A percentile compares a stretch with the other conserved stretches of the same genome.
Evolutionary conservation across 2,329 filamentous ascomycete species (phyloP).

Genomic region (Kalaharituber pfeilii): DNA sequence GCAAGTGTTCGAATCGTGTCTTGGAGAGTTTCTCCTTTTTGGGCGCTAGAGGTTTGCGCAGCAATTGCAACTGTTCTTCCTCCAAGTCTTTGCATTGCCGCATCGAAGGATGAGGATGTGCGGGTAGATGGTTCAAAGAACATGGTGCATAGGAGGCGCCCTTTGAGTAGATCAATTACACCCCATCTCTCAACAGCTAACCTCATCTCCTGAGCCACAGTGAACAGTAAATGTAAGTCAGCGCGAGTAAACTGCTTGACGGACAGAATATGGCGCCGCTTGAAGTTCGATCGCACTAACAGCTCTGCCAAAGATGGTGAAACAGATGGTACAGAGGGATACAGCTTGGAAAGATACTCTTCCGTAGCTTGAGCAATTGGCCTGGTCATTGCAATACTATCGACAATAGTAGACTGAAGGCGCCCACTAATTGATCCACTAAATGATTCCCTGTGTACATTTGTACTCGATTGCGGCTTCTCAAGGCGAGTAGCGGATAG

Average conservation of each 20-base stretch:
- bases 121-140: constrained; percentile 97
- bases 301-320: constrained; percentile 52
- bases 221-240: constrained; percentile 86
- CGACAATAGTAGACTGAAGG: constrained; percentile 23
- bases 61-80: constrained; percentile 69
- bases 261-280: constrained; percentile 74
- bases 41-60: constrained; percentile 68
- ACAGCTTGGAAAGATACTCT: constrained; percentile 33
- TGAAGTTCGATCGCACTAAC: constrained; percentile 64
- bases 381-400: constrained; percentile 22
- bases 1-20: constrained; percentile 86
- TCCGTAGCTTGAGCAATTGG: neutral
- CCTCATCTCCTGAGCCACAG: constrained; percentile 93
- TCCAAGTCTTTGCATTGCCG: constrained; percentile 94
- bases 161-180: constrained; percentile 69
- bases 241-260: constrained; percentile 77
- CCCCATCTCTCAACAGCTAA: constrained; percentile 85
- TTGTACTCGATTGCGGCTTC: constrained; percentile 14
- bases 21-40: constrained; percentile 86
- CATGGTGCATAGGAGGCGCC: constrained; percentile 72
- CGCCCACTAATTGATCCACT: neutral
- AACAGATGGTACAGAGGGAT: constrained; percentile 34
- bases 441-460: constrained; percentile 19
- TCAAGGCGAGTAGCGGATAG: neutral
- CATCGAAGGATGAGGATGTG: constrained; percentile 89